Conservation (phyloP, 768 basidiomycete species). For the Terana coerulea region DNA sequence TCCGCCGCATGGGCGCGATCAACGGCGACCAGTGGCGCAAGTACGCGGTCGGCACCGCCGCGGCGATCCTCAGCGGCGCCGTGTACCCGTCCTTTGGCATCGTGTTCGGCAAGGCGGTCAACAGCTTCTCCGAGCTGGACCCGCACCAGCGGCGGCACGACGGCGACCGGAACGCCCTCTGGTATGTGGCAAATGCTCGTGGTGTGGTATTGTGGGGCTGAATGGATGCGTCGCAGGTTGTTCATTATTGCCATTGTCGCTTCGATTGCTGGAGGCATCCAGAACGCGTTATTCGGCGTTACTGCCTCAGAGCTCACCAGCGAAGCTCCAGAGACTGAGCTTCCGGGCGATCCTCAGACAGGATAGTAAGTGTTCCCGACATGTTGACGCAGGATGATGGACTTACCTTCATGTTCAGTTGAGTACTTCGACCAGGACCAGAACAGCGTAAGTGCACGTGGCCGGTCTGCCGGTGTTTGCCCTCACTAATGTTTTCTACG, state of each 20-base stretch:
- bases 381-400: not conserved
- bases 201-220: too few species aligned
- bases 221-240: conserved; percentile 27
- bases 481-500: not conserved
- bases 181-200: conserved; percentile 29
- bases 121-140: conserved; percentile 47
- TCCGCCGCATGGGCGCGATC: conserved; percentile 64
- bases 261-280: conserved; percentile 52
- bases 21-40: conserved; percentile 54
- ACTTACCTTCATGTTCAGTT: conserved; percentile 29
- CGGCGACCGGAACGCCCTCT: conserved; percentile 72
- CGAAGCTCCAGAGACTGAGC: conserved; percentile 62
- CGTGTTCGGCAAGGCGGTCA: conserved; percentile 48
- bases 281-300: conserved; percentile 67
- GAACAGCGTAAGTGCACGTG: conserved; percentile 39
- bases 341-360: conserved; percentile 85
- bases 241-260: conserved; percentile 78
- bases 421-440: conserved; percentile 88
- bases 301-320: conserved; percentile 69
- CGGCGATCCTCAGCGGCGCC: conserved; percentile 56
- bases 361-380: conserved; percentile 38
- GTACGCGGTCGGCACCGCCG: conserved; percentile 56
- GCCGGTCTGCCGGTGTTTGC: too few species aligned
- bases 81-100: conserved; percentile 59
- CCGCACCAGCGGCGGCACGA: conserved; percentile 42